phyloP scores from a whole-genome alignment of 139 green algal genomes.

The Micractinium sp. region DNA sequence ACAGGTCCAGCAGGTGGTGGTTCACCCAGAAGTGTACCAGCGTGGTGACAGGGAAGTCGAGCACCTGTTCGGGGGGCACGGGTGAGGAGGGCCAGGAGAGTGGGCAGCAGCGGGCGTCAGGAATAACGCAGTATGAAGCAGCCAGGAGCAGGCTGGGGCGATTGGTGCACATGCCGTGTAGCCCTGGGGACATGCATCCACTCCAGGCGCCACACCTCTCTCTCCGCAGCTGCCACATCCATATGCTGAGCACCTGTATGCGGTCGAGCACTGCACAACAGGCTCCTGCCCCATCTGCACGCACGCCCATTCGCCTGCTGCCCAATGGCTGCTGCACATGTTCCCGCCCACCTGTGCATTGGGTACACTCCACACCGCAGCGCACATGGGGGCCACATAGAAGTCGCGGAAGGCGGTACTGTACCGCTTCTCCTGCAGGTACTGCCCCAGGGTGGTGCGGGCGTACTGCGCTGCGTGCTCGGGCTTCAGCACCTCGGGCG shows the following conservation, averaged over 20 bases:
- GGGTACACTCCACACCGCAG: constrained; percentile 94
- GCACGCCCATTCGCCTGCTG: no score
- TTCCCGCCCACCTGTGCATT: constrained; percentile 60
- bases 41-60: constrained; percentile 85
- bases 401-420: constrained; percentile 72
- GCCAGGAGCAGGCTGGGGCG: not conserved
- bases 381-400: constrained; percentile 97
- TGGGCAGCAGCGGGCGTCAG: not conserved
- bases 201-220: not conserved
- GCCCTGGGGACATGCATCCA: not conserved
- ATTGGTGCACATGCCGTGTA: not conserved
- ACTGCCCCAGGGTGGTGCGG: constrained; percentile 72
- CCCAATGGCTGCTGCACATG: no score
- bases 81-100: not conserved
- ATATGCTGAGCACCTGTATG: no score
- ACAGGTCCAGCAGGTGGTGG: constrained; percentile 95
- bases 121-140: not conserved
- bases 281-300: no score
- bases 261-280: no score
- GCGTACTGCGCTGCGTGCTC: constrained; percentile 16
- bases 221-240: no score
- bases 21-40: constrained; percentile 96
- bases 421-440: constrained; percentile 77
- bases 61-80: constrained; percentile 56
- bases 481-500: constrained; percentile 70